Evolutionary conservation across 1,284 basidiomycete genomes (phyloP).

Genomic region (Cutaneotrichosporon mucoides): DNA sequence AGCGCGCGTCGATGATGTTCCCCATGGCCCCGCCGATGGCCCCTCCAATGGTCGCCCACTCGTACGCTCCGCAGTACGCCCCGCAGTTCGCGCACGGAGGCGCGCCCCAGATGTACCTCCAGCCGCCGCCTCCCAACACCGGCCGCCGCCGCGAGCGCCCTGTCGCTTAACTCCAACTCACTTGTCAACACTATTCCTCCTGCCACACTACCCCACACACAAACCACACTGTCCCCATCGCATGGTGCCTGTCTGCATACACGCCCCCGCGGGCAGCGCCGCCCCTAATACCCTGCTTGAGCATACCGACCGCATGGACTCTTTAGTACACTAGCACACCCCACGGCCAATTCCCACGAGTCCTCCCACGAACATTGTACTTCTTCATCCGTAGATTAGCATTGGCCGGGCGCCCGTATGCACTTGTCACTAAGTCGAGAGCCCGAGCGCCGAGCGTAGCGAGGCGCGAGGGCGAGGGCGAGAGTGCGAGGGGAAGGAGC

Average conservation of each 20-base stretch:
- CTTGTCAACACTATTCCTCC: background rate
- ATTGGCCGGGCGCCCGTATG: slow-evolving; percentile 8
- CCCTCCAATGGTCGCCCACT: background rate
- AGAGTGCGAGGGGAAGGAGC: background rate
- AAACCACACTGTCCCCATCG: slow-evolving; percentile 2
- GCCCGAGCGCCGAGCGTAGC: background rate
- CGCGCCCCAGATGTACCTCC: slow-evolving; percentile 17
- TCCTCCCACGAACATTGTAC: slow-evolving; percentile 1
- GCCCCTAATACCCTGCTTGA: background rate
- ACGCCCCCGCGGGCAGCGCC: slow-evolving; percentile 1
- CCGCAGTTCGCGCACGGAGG: slow-evolving; percentile 3
- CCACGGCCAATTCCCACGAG: background rate
- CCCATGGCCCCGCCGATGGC: background rate
- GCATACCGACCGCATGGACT: background rate
- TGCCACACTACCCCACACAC: background rate
- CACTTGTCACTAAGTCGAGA: slow-evolving; percentile 1
- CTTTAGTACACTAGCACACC: background rate
- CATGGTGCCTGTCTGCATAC: background rate
- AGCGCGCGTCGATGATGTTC: slow-evolving; percentile 13
- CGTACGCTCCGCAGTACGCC: background rate
- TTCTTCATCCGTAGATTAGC: slow-evolving; percentile 6
- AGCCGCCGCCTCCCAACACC: slow-evolving; percentile 11
- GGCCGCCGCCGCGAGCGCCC: slow-evolving; percentile 20
- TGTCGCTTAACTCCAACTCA: slow-evolving; percentile 10
- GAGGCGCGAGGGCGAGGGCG: background rate